Evolutionary conservation across 495 filamentous ascomycete genomes (phyloP).

Genomic region (Daldinia decipiens): DNA sequence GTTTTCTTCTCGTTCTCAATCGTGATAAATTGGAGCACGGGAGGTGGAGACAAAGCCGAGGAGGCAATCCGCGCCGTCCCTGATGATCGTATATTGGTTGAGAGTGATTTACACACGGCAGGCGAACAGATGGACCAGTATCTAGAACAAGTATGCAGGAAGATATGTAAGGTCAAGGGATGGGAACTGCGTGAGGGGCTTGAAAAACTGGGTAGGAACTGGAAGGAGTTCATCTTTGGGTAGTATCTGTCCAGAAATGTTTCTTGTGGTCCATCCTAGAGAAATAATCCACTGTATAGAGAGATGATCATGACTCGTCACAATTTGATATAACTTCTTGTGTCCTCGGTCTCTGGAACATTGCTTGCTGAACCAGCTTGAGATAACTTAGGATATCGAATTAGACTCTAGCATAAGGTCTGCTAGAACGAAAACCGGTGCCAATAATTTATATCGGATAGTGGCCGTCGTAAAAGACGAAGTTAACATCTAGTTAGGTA

Average conservation of each 20-base stretch:
- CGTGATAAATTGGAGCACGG: conserved; percentile 77
- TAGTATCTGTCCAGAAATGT: neutral
- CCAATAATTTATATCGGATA: neutral
- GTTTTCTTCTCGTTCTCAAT: conserved; percentile 91
- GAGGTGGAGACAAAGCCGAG: conserved; percentile 59
- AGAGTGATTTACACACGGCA: conserved; percentile 91
- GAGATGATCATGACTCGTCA: neutral
- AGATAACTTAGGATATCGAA: too few relatives aligned
- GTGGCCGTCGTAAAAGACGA: neutral
- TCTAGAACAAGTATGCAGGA: conserved; percentile 76
- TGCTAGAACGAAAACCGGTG: neutral
- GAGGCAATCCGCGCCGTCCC: conserved; percentile 79
- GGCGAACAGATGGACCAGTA: conserved; percentile 82
- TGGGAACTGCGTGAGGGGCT: conserved; percentile 82
- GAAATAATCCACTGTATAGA: neutral
- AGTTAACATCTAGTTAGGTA: conserved; percentile 4
- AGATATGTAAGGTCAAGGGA: conserved; percentile 78
- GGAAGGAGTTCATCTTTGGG: conserved; percentile 79
- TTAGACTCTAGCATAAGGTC: too few relatives aligned
- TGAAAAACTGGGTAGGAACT: conserved; percentile 76
- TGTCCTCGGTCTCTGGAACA: neutral
- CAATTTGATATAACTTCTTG: neutral
- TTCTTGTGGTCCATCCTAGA: neutral
- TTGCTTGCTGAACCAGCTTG: neutral
- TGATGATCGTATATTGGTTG: conserved; percentile 80